phyloP scores from a whole-genome alignment of 108 stramenopile genomes.

The Cyclotella sp. region DNA sequence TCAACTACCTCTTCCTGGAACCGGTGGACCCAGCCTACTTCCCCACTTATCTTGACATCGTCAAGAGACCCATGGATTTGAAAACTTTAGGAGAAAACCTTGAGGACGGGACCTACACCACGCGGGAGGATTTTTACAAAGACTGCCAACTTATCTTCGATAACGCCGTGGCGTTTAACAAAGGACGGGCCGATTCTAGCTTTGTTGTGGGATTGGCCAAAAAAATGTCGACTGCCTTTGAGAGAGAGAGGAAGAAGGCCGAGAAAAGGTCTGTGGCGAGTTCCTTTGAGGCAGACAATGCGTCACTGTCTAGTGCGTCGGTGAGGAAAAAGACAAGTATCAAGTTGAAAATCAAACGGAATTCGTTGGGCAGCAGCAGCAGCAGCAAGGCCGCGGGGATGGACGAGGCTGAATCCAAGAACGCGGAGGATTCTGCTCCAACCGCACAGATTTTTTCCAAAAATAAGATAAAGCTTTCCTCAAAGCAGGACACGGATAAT shows the following conservation, averaged over 20 bases:
- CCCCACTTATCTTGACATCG: conserved; percentile 66
- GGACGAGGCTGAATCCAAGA: conserved; percentile 2
- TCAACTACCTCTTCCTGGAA: conserved; percentile 75
- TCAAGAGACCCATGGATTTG: conserved; percentile 74
- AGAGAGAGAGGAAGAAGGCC: conserved; percentile 58
- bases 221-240: conserved; percentile 67
- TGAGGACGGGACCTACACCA: conserved; percentile 58
- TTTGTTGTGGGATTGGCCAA: conserved; percentile 75
- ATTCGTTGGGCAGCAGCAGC: conserved; percentile 4
- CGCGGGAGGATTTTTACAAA: conserved; percentile 49
- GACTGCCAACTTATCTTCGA: conserved; percentile 57
- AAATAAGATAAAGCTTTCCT: conserved; percentile 41
- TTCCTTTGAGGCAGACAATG: neutral
- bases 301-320: neutral
- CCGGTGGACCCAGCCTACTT: conserved; percentile 69
- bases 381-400: too few relatives aligned
- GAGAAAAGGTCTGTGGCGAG: conserved; percentile 26
- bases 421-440: conserved; percentile 17
- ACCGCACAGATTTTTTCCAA: conserved; percentile 34
- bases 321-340: conserved; percentile 32
- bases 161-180: conserved; percentile 78
- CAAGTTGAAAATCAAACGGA: conserved; percentile 34
- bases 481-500: neutral
- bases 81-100: conserved; percentile 66
- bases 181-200: conserved; percentile 49